Base-by-base conservation (phyloP, 495 filamentous ascomycete genomes). In the Podospora bellae-mahoneyi region DNA sequence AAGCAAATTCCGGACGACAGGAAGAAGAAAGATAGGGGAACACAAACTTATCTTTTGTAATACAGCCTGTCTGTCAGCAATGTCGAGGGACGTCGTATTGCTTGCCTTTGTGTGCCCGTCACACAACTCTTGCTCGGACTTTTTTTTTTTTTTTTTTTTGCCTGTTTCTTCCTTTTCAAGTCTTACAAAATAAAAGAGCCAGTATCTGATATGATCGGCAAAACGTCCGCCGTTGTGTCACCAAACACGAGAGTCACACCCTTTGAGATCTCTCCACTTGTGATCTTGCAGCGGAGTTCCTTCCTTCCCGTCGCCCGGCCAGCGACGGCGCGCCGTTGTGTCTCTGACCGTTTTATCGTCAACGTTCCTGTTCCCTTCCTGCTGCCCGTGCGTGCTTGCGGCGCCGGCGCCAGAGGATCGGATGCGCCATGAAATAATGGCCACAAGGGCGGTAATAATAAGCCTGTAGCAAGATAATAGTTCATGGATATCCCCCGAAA, bases 281-380 rank as follows among this genome's bases (percentile, higher is more conserved):
- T 63, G 61, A 63, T 63, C 61, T 63, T 63, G 61, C 61, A 63
- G 61, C 61, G 27, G n/a, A 48, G 39, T 16, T 16, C 9, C 5
- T 16, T 16, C 9, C 5, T 16, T 16, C 39, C 39, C 39, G 6
- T 16, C 39, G 30, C 30, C 30, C 30, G 30, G 30, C 54, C 6
- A 56, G 4, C 16, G 19, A 13, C n/a, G n/a, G 55, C 23, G 23
- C 23, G 23, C 23, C 55, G 55, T 58, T 58, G n/a, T 26, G 55
- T 26, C 55, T 19, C 18, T 58, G n/a, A 26, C n/a, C 55, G 55
- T 32, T 32, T 58, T 58, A 18, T 58, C n/a, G n/a, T 26, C 10
- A 48, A 48, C 39, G 39, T 32, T 32, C 30, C 6, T 32, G 30
- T 32, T 1, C 30, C 30, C 7, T 32, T 4, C 30, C 7, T 32